Base-by-base conservation (phyloP, 192 early-diverging fungal genomes). In the Chytriomyces hyalinus region DNA sequence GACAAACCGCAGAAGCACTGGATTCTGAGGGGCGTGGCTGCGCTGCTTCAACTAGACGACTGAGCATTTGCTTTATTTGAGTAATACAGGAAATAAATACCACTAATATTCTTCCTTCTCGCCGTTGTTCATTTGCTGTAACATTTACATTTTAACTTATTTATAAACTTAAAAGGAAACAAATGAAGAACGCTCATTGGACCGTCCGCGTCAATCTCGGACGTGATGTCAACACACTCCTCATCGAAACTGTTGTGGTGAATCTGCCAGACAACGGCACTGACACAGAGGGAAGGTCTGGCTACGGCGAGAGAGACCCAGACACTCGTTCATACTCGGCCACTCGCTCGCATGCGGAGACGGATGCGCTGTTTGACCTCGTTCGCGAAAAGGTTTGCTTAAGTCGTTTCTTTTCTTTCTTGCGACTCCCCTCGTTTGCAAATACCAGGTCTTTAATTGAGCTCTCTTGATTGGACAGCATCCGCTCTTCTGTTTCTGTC, bases 1-100 rank as follows among this genome's bases (percentile, higher is more conserved):
- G 82, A 88, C 28, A 81, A 84, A 46, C 78, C 78, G 0, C 84
- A 86, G 61, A 85, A 88, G 74, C 85, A 87, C 72, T 91, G 90
- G 90, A 85, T 91, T 24, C 61, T 84, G 68, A 73, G 89, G 45
- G 90, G 90, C 11, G 87, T 91, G 10, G 90, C 90, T 22, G 82
- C 82, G 20, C 77, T 91, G 80, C 85, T 84, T 43, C 83, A 84
- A 72, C 64, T 84, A 13, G 83, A 84, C 61, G 83, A 84, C 59
- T 84, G 63, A 46, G 26, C 15, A 11, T 13, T 68, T 68, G 13
- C 44, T 47, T n/a, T 68, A 15, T 20, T 48, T 28, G 2, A n/a
- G 28, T 13, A 68, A 68, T 57, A 20, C 15, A 13, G 53, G 20
- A 20, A 20, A 57, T n/a, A 57, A 13, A 57, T 57, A 36, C 36